Percentiles rank a stretch among this genome's conserved stretches.
phyloP scores from a whole-genome alignment of 2,329 filamentous ascomycete species.

The Sporothrix protearum region DNA sequence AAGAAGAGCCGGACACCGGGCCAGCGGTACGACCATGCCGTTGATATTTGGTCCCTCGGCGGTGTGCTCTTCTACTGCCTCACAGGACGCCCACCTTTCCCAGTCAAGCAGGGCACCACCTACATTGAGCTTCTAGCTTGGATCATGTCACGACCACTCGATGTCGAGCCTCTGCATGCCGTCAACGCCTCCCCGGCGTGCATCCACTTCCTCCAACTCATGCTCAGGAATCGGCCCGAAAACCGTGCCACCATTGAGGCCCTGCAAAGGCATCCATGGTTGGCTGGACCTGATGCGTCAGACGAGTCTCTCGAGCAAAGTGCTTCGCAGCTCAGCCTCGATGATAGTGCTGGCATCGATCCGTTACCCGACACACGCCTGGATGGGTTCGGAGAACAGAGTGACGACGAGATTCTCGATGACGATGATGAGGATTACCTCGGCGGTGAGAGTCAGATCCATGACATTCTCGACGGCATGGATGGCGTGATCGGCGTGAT shows the following conservation, averaged over 20 bases:
- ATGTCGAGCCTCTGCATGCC: conserved; percentile 60
- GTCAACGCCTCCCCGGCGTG: conserved; percentile 60
- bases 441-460: conserved; percentile 34
- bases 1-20: conserved; percentile 52
- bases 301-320: conserved; percentile 58
- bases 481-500: conserved; percentile 43
- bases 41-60: conserved; percentile 95
- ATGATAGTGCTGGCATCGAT: conserved; percentile 41
- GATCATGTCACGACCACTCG: conserved; percentile 75
- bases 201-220: conserved; percentile 70
- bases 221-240: conserved; percentile 77
- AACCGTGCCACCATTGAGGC: conserved; percentile 69
- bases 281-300: conserved; percentile 47
- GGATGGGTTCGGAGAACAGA: conserved; percentile 23
- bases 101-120: conserved; percentile 69
- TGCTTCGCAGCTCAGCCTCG: conserved; percentile 62
- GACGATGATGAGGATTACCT: conserved; percentile 28
- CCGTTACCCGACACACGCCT: neutral
- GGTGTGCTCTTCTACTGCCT: conserved; percentile 87
- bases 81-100: conserved; percentile 76
- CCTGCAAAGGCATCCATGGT: conserved; percentile 71
- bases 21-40: conserved; percentile 80
- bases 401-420: conserved; percentile 34
- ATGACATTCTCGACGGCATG: conserved; percentile 34
- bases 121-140: conserved; percentile 76